Evolutionary conservation across 192 early-diverging fungal species (phyloP).

Genomic region (Diversispora epigaea): DNA sequence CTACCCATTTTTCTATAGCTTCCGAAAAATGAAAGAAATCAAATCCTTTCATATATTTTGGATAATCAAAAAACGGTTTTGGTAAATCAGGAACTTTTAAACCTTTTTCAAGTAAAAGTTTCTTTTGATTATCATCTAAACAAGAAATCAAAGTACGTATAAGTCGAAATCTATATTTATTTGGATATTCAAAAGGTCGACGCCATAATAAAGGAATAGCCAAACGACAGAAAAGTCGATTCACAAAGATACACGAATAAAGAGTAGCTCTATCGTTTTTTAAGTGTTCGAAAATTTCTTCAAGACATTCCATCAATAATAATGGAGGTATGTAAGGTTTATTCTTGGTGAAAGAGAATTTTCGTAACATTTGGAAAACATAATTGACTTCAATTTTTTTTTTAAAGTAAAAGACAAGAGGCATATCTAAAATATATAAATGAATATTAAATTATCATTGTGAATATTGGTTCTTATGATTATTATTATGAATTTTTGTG

Average conservation of each 20-base stretch:
- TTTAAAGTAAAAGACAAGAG: too few species aligned
- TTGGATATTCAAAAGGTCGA: not conserved
- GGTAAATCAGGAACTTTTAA: not conserved
- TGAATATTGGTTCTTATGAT: too few species aligned
- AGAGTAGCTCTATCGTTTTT: not conserved
- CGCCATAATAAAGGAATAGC: not conserved
- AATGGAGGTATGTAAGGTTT: not conserved
- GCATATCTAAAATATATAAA: too few species aligned
- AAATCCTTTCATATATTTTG: constrained; percentile 11
- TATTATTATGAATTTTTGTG: too few species aligned
- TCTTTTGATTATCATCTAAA: not conserved
- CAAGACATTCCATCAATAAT: not conserved
- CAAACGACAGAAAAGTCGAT: constrained; percentile 3
- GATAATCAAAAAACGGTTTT: constrained; percentile 11
- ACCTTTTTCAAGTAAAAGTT: not conserved
- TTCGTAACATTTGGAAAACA: not conserved
- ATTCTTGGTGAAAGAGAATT: not conserved
- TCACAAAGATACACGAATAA: constrained; percentile 6
- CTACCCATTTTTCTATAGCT: not conserved
- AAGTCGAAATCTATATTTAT: not conserved
- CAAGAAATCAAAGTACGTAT: not conserved
- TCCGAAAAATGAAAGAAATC: not conserved
- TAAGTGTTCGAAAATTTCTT: not conserved
- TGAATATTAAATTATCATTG: too few species aligned
- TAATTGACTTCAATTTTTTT: too few species aligned